Percentiles rank a stretch among this genome's conserved stretches.
Evolutionary conservation across 805 yeast species (phyloP).

Genomic region (Ogataea methanolica): DNA sequence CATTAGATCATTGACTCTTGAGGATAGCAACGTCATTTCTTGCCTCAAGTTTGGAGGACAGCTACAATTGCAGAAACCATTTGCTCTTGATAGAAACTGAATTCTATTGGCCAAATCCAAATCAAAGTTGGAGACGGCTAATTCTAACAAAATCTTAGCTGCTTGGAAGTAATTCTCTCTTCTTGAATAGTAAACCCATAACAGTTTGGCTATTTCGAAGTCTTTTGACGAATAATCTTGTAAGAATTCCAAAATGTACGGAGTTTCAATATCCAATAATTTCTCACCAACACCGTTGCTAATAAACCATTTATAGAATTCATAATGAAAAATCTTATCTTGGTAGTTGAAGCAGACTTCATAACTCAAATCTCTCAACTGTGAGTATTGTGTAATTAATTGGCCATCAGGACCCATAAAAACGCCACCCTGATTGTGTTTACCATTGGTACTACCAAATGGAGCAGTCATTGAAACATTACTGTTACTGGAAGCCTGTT

Average conservation of each 20-base stretch:
- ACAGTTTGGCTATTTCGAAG: conserved; percentile 68
- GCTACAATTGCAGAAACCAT: conserved; percentile 84
- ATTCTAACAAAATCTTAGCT: conserved; percentile 70
- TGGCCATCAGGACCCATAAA: conserved; percentile 29
- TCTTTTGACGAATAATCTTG: conserved; percentile 61
- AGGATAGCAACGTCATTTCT: conserved; percentile 65
- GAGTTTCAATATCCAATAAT: conserved; percentile 74
- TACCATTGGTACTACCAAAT: conserved; percentile 8
- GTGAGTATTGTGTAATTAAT: conserved; percentile 45
- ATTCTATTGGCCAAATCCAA: conserved; percentile 69
- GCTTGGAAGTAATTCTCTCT: conserved; percentile 75
- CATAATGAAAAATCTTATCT: conserved; percentile 87
- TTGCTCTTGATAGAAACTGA: conserved; percentile 86
- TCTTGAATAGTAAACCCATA: conserved; percentile 88
- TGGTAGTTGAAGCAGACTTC: conserved; percentile 64
- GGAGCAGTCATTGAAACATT: conserved; percentile 10
- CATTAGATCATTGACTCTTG: conserved; percentile 70
- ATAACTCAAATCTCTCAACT: conserved; percentile 68
- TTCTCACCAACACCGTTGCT: conserved; percentile 72
- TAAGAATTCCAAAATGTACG: conserved; percentile 72
- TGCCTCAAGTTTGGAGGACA: conserved; percentile 75
- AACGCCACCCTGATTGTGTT: conserved; percentile 9
- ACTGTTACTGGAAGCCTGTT: conserved; percentile 20
- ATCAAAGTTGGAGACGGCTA: conserved; percentile 71
- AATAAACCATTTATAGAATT: conserved; percentile 89